Evolutionary conservation across 2,329 filamentous ascomycete species (phyloP).

Genomic region (Alternaria postmessia): DNA sequence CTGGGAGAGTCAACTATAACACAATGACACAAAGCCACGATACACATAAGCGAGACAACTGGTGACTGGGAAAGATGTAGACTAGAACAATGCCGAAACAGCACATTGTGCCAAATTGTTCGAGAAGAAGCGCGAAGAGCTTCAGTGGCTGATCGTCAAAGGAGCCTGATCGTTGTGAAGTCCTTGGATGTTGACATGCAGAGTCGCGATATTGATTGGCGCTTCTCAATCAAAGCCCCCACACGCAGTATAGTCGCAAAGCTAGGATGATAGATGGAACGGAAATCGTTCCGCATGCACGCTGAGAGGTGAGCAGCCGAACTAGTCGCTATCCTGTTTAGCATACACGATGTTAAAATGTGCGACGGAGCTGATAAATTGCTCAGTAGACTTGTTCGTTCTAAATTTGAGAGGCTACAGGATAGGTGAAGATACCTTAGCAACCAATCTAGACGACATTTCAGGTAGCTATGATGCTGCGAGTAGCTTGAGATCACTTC

Average conservation of each 20-base stretch:
- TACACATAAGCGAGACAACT: constrained; percentile 3
- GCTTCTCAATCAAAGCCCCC: neutral
- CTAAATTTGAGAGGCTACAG: neutral
- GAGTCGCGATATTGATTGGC: neutral
- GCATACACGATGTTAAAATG: neutral
- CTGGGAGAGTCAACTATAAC: constrained; percentile 5
- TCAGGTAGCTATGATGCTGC: neutral
- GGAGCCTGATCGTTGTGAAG: neutral
- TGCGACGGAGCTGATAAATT: neutral
- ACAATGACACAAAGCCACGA: constrained; percentile 25
- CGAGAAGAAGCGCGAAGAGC: neutral
- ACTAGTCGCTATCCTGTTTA: neutral
- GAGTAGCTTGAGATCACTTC: neutral
- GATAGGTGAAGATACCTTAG: neutral
- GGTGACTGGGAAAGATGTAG: neutral
- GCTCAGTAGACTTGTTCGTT: neutral
- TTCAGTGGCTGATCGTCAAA: neutral
- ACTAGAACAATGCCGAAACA: constrained; percentile 17
- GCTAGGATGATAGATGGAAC: neutral
- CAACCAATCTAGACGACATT: neutral
- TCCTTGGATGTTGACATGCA: no score
- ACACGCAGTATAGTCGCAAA: neutral
- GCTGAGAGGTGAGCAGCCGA: neutral
- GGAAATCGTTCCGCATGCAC: neutral
- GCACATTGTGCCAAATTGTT: constrained; percentile 1